Evolutionary conservation across 306 rosid genomes (phyloP), one percentile per base, ranked within the genome.

Genomic region (Quercus variabilis): DNA sequence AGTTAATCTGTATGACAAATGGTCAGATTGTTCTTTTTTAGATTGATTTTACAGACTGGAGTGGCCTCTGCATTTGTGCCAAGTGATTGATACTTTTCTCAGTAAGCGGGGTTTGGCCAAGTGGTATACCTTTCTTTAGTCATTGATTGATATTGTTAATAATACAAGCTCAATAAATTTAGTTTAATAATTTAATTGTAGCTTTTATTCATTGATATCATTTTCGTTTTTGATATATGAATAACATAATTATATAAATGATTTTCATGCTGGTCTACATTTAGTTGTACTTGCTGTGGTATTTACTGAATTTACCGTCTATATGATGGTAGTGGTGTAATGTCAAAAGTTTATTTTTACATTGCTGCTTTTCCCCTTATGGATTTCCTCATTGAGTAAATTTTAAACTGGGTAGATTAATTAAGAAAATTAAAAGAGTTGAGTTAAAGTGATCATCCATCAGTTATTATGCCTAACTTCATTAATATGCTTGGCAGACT

Each of bases 401-500:
- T 15, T 5, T 67, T 35, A 4, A 15, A 19, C 9, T 28, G 13
- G 25, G 23, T 9, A 35, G 72, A 19, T 67, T 28, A 38, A 49
- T 76, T 35, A 26, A 70, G 72, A 67, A 67, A 17, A 35, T 35
- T 59, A 49, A 49, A 10, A 13, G 54, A 49, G 54, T 49, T 49
- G 54, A 10, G 17, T 49, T 49, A 11, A 49, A 12, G 54, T 49
- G 54, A 49, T 49, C 5, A 0, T 74, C 67, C 64, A 25, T 65
- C 33, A n/a, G 74, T 49, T 83, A 20, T 55, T 25, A 81, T 78
- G 64, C 35, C 77, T 82, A 75, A 84, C 74, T 82, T 73, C 69
- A 64, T 78, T 74, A 33, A 73, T 78, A 62, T 86, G 87, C 83
- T 83, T 81, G 77, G 85, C 96, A 96, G 99, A 96, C 91, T 72